These are phyloP conservation scores for Balakata baccata DNA, from an alignment of 345 rosid species.

Conservation along the genomic window DNA sequence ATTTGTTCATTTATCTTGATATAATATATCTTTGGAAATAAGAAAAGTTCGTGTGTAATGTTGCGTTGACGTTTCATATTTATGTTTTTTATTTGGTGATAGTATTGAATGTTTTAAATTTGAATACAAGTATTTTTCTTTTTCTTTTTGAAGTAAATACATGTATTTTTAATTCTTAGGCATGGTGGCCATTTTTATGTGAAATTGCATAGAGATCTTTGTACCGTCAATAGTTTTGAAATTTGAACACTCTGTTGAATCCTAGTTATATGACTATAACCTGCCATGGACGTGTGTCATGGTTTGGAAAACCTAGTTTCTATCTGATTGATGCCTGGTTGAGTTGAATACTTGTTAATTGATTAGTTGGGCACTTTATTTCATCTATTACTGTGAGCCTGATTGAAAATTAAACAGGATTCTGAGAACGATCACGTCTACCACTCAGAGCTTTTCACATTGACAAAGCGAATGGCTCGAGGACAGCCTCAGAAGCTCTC, in stretches of 20 bases:
- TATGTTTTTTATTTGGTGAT: neutral
- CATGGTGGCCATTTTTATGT: neutral
- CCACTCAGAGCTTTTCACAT: constrained; percentile 88
- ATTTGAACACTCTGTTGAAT: neutral
- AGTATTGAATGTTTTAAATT: too few species aligned
- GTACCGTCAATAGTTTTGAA: neutral
- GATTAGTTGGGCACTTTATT: neutral
- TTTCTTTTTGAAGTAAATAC: too few species aligned
- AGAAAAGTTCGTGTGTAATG: neutral
- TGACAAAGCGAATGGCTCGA: constrained; percentile 81
- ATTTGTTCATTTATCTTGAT: neutral
- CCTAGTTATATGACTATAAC: neutral
- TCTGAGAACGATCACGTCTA: constrained; percentile 95
- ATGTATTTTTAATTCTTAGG: too few species aligned
- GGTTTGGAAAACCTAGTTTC: neutral
- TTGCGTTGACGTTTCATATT: neutral
- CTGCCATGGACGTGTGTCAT: neutral
- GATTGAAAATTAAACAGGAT: constrained; percentile 48
- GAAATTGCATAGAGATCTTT: neutral
- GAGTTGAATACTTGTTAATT: constrained; percentile 3
- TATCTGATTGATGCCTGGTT: neutral
- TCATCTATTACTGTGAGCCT: constrained; percentile 13
- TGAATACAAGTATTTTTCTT: too few species aligned
- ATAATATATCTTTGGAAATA: neutral
- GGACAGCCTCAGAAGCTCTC: constrained; percentile 90